Base-by-base conservation (phyloP, 768 basidiomycete species). In the Trametes meyenii region DNA sequence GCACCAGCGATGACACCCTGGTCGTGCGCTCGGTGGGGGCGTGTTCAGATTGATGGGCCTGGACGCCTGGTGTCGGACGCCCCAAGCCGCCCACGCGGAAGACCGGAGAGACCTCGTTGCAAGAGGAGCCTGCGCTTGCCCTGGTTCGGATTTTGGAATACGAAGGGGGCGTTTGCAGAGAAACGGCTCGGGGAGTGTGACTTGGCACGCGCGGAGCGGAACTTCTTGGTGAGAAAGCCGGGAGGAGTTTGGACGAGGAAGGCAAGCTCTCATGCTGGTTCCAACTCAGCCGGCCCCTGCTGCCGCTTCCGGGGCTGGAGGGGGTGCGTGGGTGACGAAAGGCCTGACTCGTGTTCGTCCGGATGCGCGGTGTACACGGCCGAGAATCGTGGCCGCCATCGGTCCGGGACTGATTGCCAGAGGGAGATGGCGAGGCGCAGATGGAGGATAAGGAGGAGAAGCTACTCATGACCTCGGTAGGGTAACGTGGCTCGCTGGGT, bases 41-140 rank as follows among this genome's bases (percentile, higher is more conserved):
- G 67, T 67, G 62, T 58, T 48, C 62, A 58, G 59, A 56, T 53
- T 71, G 70, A 71, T 71, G 70, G 66, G 64, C 60, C 65, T 69
- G 70, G 65, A 63, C 36, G 50, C 50, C 40, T 39, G 58, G 33
- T 19, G 54, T 43, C 38, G 53, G 60, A 54, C 59, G 62, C 58
- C 65, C 62, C 57, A 54, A 62, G 19, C 44, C 50, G 61, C 61
- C 21, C 51, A 58, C 48, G 53, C 58, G 62, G 54, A 58, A 50
- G 24, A 45, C 58, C 58, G 62, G 62, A 45, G 57, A 60, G 53
- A 64, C 58, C 62, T 64, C 62, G 62, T 64, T 64, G 58, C 53
- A 40, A 51, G 63, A 58, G 38, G 54, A 54, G 55, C 55, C 55
- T 55, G 63, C 67, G 63, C 60, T 62, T 66, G 70, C 42, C 45